A percentile compares a stretch with the other conserved stretches of the same genome.
Conservation (phyloP, 306 rosid genomes). For the Quercus mongolica region DNA sequence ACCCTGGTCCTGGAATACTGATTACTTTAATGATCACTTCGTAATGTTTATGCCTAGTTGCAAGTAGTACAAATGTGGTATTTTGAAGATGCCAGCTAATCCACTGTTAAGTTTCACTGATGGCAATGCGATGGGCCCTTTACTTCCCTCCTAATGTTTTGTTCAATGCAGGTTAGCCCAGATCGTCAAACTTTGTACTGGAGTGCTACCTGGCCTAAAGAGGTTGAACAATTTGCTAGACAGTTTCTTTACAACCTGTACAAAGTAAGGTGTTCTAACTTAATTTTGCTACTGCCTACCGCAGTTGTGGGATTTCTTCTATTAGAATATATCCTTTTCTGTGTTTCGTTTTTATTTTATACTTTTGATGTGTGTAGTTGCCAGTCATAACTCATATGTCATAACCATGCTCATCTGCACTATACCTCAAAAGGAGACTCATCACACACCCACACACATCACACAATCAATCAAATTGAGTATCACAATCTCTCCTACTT, state of each 20-base stretch:
- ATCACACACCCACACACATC: no score
- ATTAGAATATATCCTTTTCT: conserved; percentile 6
- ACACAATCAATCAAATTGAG: no score
- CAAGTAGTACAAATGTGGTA: background rate
- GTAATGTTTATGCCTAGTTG: background rate
- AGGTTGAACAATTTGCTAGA: conserved; percentile 86
- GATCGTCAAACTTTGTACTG: conserved; percentile 94
- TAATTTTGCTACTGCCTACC: background rate
- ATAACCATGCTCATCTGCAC: no score
- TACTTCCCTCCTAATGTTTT: conserved; percentile 1
- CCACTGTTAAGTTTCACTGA: background rate
- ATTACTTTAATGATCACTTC: background rate
- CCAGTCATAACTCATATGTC: background rate
- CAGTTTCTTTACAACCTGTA: conserved; percentile 90
- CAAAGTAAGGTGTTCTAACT: conserved; percentile 52
- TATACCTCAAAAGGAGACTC: no score
- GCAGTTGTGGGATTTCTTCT: background rate
- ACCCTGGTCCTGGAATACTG: background rate
- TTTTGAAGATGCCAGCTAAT: background rate
- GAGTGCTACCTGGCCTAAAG: conserved; percentile 99
- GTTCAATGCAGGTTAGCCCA: conserved; percentile 67
- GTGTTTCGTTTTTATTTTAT: background rate
- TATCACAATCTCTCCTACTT: no score
- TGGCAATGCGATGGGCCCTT: background rate
- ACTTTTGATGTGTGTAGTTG: background rate